Evolutionary conservation across 352 stramenopile species (phyloP), one percentile per base, ranked within the genome.

Genomic region (Phytophthora citrophthora): DNA sequence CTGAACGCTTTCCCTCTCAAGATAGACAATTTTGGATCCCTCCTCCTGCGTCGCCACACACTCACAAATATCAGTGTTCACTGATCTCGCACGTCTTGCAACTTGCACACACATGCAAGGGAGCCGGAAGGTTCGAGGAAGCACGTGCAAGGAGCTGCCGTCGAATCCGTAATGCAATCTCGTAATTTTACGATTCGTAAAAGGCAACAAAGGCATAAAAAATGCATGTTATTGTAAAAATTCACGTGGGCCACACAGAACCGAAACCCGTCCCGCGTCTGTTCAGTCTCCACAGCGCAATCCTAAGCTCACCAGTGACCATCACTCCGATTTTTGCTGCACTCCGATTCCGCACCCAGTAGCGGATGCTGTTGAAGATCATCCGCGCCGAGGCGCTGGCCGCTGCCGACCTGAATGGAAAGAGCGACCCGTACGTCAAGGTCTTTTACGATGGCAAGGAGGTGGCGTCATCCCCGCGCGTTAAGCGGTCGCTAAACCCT

Each of bases 371-470:
- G 51, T 68, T 95, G 45, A 90, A 88, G 70, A 80, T 95, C 62
- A 71, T 93, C 34, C 83, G 81, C 44, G 87, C 84, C 8, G 87
- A 95, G 70, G 80, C 88, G 49, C 68, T 95, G 49, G 79, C 79
- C 16, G 72, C 83, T 36, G 68, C 72, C 15, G 85, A 93, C 62
- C 15, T 81, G 29, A 86, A 77, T 38, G 81, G 79, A 55, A 88
- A 74, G 56, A 89, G 82, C 46, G 87, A 95, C 48, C 82, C 87
- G 62, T 93, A 89, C 62, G 83, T 92, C 10, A 74, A 79, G 45
- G 72, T 95, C 32, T 73, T 75, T 43, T 95, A 92, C 65, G 87
- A 95, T 46, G 74, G 79, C 15, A 85, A 85, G 46, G 87, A 95
- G 50, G 67, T 95, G n/a, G 85, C 69, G 34, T 41, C 57, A 1